Base-by-base conservation (phyloP, 2,329 filamentous ascomycete genomes). In the Colletotrichum tropicicola region DNA sequence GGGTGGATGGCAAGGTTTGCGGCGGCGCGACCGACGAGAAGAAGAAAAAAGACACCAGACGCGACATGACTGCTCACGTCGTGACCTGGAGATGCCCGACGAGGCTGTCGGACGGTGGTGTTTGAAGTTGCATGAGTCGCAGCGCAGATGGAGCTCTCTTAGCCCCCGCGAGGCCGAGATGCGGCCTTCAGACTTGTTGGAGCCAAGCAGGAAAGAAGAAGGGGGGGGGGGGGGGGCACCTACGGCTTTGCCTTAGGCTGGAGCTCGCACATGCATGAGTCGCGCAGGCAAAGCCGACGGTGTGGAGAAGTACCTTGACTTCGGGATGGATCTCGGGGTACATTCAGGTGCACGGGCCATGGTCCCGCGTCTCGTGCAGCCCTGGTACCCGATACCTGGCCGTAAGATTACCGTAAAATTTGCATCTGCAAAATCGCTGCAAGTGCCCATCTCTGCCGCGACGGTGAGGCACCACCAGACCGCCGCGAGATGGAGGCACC, bases 81-180 rank as follows among this genome's bases (percentile, higher is more conserved):
- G 48, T 60, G 61, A n/a, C n/a, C n/a, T n/a, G n/a, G n/a, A 41
- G 12, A 51, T 21, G 23, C 15, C 30, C 49, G 17, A 44, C 57
- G 43, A 65, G 61, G 61, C 61, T 65, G 57, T 60, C 58, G 49
- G 32, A 41, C 43, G 51, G 23, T 27, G 27, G 25, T 61, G 57
- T 61, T 65, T 65, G 61, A 65, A 39, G 57, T 65, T 37, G 41
- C 61, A 61, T 65, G 61, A 65, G 61, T 65, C 61, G 57, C 44
- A 51, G 57, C 28, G 49, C 28, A 39, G 49, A 37, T 61, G 57
- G 61, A 65, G 54, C 43, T 53, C 23, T 53, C 10, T n/a, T 10
- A 55, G 43, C 21, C 35, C 49, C 61, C 61, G 43, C 49, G 35
- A 55, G 57, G 48, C 61, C 61, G 61, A 65, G 48, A 48, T 53